phyloP scores from a whole-genome alignment of 2,329 filamentous ascomycete genomes.

The Byssochlamys sp. region DNA sequence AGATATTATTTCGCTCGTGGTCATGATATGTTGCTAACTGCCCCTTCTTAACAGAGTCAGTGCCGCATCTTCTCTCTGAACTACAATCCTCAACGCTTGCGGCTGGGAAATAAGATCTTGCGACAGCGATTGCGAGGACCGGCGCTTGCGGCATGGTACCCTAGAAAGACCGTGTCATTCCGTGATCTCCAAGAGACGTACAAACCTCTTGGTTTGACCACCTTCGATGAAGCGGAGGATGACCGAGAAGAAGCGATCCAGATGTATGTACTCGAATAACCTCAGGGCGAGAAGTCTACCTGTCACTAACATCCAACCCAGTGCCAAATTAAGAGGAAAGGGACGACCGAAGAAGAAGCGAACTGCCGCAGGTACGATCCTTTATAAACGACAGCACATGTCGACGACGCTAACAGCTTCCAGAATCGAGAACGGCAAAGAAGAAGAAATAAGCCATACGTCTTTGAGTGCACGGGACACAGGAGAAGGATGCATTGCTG shows the following conservation, averaged over 20 bases:
- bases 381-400: background rate
- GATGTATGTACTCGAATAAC: constrained; percentile 42
- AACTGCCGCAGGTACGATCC: constrained; percentile 36
- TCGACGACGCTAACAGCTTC: background rate
- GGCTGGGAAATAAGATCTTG: constrained; percentile 84
- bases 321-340: constrained; percentile 72
- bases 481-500: background rate
- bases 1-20: background rate
- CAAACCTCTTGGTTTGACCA: constrained; percentile 52
- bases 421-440: constrained; percentile 18
- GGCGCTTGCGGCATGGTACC: constrained; percentile 77
- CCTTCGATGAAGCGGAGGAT: constrained; percentile 68
- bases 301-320: constrained; percentile 31
- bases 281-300: background rate
- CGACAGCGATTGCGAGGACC: constrained; percentile 82
- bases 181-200: constrained; percentile 65
- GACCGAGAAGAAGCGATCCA: constrained; percentile 58
- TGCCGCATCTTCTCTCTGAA: constrained; percentile 84
- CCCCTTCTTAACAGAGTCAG: constrained; percentile 56
- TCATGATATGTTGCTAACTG: background rate
- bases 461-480: background rate
- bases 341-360: constrained; percentile 82
- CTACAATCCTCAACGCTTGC: constrained; percentile 74
- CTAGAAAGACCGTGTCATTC: constrained; percentile 61
- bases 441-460: constrained; percentile 17